A percentile compares a stretch with the other conserved stretches of the same genome.
Evolutionary conservation across 2,329 filamentous ascomycete species (phyloP).

Genomic region (Seiridium unicorne): DNA sequence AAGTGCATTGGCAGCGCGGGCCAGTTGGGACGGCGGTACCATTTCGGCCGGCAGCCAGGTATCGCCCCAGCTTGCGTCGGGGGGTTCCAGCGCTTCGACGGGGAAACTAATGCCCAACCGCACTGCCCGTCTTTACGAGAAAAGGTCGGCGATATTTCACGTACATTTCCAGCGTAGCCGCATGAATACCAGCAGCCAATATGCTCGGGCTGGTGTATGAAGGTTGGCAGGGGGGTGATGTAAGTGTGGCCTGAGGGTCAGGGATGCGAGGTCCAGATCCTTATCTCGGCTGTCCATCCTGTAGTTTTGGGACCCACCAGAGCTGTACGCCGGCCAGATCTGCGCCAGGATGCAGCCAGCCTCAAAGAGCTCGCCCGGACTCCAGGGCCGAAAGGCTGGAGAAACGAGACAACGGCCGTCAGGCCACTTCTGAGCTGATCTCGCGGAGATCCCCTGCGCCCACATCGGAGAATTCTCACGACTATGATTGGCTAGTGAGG

Average conservation of each 20-base stretch:
- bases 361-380: background rate
- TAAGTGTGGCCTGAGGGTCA: background rate
- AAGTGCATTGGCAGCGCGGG: background rate
- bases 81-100: background rate
- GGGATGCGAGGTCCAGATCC: background rate
- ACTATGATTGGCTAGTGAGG: background rate
- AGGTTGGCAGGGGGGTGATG: background rate
- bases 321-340: too few species aligned
- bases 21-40: background rate
- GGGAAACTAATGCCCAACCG: conserved; percentile 6
- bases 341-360: too few species aligned
- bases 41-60: background rate
- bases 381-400: background rate
- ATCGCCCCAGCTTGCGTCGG: background rate
- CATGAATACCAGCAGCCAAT: conserved; percentile 1
- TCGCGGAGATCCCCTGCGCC: background rate
- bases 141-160: background rate
- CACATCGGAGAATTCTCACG: background rate
- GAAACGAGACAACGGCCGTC: background rate
- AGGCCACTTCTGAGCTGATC: conserved; percentile 4
- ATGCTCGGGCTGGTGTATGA: background rate
- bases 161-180: background rate
- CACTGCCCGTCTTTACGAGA: background rate
- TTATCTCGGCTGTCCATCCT: background rate
- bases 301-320: too few species aligned